Evolutionary conservation across 2,329 filamentous ascomycete species (phyloP).

Genomic region (Colletotrichum chrysophilum): DNA sequence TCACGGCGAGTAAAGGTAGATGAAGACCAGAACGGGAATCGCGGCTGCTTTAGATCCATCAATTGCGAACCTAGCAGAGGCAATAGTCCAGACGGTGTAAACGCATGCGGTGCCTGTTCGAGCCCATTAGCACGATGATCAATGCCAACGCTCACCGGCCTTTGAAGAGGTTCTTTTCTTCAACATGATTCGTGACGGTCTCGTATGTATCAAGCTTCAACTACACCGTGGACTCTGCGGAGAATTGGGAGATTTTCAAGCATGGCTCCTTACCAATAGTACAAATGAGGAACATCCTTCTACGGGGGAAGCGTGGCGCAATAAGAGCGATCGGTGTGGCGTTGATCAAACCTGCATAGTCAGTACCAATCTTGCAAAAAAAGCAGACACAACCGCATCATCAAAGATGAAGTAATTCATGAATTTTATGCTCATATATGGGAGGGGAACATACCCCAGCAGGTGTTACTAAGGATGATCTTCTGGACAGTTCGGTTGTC

Average conservation of each 20-base stretch:
- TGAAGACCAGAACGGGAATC: constrained; percentile 45
- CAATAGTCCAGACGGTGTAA: constrained; percentile 44
- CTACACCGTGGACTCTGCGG: not conserved
- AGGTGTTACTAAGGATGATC: constrained; percentile 41
- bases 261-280: constrained; percentile 27
- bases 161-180: not conserved
- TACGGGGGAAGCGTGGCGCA: constrained; percentile 36
- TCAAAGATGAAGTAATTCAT: not conserved
- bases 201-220: not conserved
- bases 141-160: not conserved
- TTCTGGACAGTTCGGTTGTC: constrained; percentile 40
- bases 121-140: not conserved
- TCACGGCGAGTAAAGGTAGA: constrained; percentile 45
- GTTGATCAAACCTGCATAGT: constrained; percentile 32
- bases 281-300: constrained; percentile 41
- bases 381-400: not conserved
- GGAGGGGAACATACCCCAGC: constrained; percentile 28
- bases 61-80: constrained; percentile 40
- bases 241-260: not conserved
- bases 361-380: not conserved
- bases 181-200: not conserved
- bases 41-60: constrained; percentile 34
- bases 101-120: constrained; percentile 35
- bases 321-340: constrained; percentile 39
- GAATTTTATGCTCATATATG: not conserved